phyloP scores from a whole-genome alignment of 768 basidiomycete genomes.

The Tephrocybe sp. region DNA sequence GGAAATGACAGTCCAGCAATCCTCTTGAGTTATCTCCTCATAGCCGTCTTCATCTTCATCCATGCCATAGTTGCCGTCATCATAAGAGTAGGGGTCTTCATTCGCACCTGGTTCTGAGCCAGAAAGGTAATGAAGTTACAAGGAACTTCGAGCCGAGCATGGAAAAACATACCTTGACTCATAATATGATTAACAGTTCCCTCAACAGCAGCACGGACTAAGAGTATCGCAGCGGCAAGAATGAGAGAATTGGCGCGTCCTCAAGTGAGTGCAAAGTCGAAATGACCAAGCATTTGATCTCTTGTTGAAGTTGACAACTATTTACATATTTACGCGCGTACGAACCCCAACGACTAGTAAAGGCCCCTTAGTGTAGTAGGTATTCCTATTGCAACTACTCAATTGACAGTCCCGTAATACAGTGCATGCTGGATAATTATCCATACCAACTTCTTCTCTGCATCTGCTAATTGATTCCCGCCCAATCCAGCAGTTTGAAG shows the following conservation, averaged over 20 bases:
- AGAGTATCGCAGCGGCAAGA: not conserved
- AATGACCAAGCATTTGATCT: constrained; percentile 32
- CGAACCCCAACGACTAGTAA: too few species aligned
- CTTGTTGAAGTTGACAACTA: constrained; percentile 10
- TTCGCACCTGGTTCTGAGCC: constrained; percentile 44
- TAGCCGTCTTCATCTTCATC: constrained; percentile 55
- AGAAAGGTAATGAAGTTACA: constrained; percentile 31
- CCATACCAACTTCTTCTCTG: not conserved
- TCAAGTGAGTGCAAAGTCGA: not conserved
- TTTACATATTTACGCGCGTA: too few species aligned
- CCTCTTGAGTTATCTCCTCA: constrained; percentile 86
- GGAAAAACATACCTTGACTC: constrained; percentile 50
- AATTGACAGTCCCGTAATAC: too few species aligned
- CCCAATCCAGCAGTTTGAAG: constrained; percentile 22
- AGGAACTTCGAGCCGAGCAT: constrained; percentile 11
- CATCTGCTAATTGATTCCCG: not conserved
- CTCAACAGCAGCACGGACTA: not conserved
- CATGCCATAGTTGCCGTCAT: constrained; percentile 55
- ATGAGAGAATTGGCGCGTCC: not conserved
- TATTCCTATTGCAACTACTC: too few species aligned
- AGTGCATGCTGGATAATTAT: too few species aligned
- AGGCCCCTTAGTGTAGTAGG: too few species aligned
- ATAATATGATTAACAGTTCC: constrained; percentile 22
- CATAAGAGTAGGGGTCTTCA: constrained; percentile 56
- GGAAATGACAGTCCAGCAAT: constrained; percentile 94